phyloP scores from a whole-genome alignment of 2,329 filamentous ascomycete genomes.

The Colletotrichum noveboracense region DNA sequence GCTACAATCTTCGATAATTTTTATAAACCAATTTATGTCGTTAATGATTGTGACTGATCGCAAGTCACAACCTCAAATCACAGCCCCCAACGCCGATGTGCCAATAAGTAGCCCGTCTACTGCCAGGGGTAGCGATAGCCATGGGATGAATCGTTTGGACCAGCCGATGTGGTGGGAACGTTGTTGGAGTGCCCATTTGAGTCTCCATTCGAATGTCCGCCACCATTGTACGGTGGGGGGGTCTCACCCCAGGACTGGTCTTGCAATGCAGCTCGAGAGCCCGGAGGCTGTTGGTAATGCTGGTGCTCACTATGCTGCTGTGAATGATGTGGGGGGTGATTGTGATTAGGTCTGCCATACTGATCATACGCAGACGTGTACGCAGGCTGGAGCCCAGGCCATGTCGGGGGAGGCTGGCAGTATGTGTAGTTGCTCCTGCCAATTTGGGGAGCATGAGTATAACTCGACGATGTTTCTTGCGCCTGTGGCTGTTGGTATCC shows the following conservation, averaged over 20 bases:
- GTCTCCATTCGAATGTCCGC: not conserved
- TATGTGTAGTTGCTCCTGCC: not conserved
- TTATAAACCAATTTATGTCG: not conserved
- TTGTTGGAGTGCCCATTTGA: not conserved
- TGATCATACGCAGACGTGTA: conserved; percentile 16
- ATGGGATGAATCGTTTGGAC: conserved; percentile 5
- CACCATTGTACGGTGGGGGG: conserved; percentile 2
- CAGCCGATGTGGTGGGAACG: not conserved
- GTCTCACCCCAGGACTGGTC: not conserved
- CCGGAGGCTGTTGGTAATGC: not conserved
- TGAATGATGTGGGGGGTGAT: not conserved
- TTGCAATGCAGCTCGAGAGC: not conserved
- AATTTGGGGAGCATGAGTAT: not conserved
- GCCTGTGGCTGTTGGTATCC: not conserved
- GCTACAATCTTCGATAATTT: not conserved
- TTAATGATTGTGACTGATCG: not conserved
- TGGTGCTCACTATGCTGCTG: not conserved
- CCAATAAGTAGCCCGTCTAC: not conserved
- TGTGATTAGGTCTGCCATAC: not conserved
- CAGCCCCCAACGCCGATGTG: not conserved
- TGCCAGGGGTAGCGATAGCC: conserved; percentile 24
- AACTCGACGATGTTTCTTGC: not conserved
- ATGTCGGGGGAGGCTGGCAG: conserved; percentile 13
- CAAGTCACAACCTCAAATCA: not conserved
- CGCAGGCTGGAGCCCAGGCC: conserved; percentile 15